phyloP scores from a whole-genome alignment of 495 filamentous ascomycete species.

The Eremomyces bilateralis region DNA sequence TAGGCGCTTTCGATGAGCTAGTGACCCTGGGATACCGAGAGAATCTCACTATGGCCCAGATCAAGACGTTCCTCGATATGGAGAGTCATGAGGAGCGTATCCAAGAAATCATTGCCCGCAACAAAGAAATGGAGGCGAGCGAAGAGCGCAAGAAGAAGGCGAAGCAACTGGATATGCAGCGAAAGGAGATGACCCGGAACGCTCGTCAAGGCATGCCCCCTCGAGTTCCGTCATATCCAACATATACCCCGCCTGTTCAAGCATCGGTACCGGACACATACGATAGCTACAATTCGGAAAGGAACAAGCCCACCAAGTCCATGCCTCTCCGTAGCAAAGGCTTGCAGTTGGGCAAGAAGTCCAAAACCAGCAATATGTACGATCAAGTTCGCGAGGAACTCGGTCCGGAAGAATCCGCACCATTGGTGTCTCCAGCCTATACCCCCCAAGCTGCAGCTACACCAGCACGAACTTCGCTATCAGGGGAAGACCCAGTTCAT shows the following conservation, averaged over 20 bases:
- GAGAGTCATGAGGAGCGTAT: constrained; percentile 97
- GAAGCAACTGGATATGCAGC: constrained; percentile 93
- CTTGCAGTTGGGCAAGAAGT: constrained; percentile 97
- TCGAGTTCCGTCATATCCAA: constrained; percentile 64
- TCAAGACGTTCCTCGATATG: constrained; percentile 98
- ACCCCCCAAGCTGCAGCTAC: constrained; percentile 25
- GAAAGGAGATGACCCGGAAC: constrained; percentile 62
- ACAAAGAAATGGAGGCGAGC: constrained; percentile 93
- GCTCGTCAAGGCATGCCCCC: constrained; percentile 28
- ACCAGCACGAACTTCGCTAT: constrained; percentile 28
- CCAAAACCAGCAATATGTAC: constrained; percentile 88
- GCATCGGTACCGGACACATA: constrained; percentile 58
- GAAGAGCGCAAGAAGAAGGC: constrained; percentile 96
- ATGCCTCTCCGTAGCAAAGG: constrained; percentile 72
- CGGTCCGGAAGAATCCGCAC: constrained; percentile 50
- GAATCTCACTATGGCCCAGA: constrained; percentile 83
- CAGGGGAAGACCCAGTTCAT: constrained; percentile 37
- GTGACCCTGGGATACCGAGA: constrained; percentile 89
- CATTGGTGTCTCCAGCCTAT: constrained; percentile 42
- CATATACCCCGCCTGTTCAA: constrained; percentile 64
- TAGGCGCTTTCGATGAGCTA: constrained; percentile 90
- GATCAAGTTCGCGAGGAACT: constrained; percentile 82
- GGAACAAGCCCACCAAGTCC: constrained; percentile 49
- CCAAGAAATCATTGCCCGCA: constrained; percentile 91
- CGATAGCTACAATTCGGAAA: constrained; percentile 86